Base-by-base conservation (phyloP, 202 grass and related monocot genomes). In the Eragrostis tef region DNA sequence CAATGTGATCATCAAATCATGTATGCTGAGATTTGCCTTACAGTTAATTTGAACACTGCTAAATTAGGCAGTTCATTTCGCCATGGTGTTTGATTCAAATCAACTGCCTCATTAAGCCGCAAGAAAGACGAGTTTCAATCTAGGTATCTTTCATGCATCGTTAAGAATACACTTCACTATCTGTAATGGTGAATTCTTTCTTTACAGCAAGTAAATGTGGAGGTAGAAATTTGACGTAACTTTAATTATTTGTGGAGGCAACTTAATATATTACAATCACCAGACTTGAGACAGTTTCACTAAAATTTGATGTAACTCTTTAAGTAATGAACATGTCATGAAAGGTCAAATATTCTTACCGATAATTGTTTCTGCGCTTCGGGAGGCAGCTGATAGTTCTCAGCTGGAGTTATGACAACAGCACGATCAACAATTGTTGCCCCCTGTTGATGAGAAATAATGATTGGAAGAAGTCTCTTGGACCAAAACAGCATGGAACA, bases 381-480 rank as follows among this genome's bases (percentile, higher is more conserved):
- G 70, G 63, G 85, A 86, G 93, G 93, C 83, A 95, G 75, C 78
- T 93, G 85, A 83, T 99, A 99, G 79, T 99, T 91, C 79, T 83
- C 83, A 45, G 84, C 90, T 25, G 90, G 87, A 83, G 89, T 91
- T 81, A 99, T 90, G 39, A 80, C 85, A 57, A 99, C 96, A 87
- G 83, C 64, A 87, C 83, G 93, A 52, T 99, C 93, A 86, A 85
- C 89, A 65, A 99, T 93, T 9, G 91, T 99, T 78, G 96, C 96
- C 11, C 96, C 96, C 93, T 99, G 72, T 76, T 81, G 16, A 78
- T 88, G 47, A 61, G 78, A 20, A 61, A 70, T 51, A 22, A 68
- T 78, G 8, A 75, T 27, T 65, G 67, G 41, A 88, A 85, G 39
- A 1, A 14, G 46, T 54, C 70, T 46, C 22, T 71, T 75, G 45